These are phyloP conservation scores for Pseudonitzschia multistriata DNA, from an alignment of 108 stramenopile genomes.

Conservation along the genomic window DNA sequence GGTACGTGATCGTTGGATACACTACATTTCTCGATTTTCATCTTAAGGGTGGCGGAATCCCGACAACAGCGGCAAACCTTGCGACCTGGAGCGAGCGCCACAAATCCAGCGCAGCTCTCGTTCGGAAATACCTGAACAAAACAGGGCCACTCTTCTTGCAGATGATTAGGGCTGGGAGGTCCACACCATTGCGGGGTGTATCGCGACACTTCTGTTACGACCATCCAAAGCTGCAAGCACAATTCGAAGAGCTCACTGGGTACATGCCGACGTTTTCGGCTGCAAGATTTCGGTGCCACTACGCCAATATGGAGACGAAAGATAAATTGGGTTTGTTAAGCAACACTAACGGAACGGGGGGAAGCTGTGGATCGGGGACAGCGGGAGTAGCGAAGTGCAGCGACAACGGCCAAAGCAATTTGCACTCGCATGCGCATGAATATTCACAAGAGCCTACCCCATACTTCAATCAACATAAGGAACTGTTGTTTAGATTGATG, in stretches of 20 bases:
- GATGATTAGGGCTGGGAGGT: conserved; percentile 2
- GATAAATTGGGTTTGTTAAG: not conserved
- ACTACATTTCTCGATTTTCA: not conserved
- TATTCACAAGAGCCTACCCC: too few relatives aligned
- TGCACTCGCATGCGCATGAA: too few relatives aligned
- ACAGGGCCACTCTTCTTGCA: not conserved
- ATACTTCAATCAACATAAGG: conserved; percentile 9
- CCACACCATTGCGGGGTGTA: conserved; percentile 1
- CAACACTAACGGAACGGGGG: too few relatives aligned
- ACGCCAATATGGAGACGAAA: not conserved
- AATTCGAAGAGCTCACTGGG: not conserved
- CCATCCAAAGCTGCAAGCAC: not conserved
- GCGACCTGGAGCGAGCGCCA: too few relatives aligned
- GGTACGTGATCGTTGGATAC: conserved; percentile 8
- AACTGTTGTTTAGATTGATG: conserved; percentile 13
- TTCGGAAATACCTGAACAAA: not conserved
- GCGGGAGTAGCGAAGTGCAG: too few relatives aligned
- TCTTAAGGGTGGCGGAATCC: not conserved
- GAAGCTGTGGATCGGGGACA: too few relatives aligned
- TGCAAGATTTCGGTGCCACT: conserved; percentile 10
- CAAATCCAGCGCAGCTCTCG: not conserved
- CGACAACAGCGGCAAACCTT: too few relatives aligned
- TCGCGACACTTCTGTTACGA: conserved; percentile 12
- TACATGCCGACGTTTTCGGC: conserved; percentile 1
- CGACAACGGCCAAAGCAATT: too few relatives aligned